These are phyloP conservation scores for Aspergillus floridensis DNA, from an alignment of 2,329 filamentous ascomycete genomes.

Conservation along the genomic window DNA sequence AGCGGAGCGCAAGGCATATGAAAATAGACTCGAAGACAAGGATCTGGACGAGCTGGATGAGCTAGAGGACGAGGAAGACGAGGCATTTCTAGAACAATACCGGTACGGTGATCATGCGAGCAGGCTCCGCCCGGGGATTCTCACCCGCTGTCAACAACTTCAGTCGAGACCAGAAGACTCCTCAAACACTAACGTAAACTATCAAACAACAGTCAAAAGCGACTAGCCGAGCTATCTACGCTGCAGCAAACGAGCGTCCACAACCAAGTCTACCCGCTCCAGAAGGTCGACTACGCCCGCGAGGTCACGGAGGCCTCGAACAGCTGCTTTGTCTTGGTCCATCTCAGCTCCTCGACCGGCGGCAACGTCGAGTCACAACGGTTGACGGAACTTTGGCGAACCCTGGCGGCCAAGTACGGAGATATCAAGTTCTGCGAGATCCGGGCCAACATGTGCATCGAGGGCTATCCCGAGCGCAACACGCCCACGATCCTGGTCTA, in stretches of 20 bases:
- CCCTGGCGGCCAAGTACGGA: slow-evolving; percentile 79
- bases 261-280: slow-evolving; percentile 87
- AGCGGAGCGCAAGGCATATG: slow-evolving; percentile 78
- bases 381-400: slow-evolving; percentile 79
- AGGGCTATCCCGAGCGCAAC: slow-evolving; percentile 92
- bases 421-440: slow-evolving; percentile 99
- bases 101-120: slow-evolving; percentile 44
- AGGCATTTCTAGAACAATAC: slow-evolving; percentile 84
- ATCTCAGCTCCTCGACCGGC: slow-evolving; percentile 73
- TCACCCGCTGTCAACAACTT: too few species aligned
- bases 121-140: too few species aligned
- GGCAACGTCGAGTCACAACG: slow-evolving; percentile 83
- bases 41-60: slow-evolving; percentile 91
- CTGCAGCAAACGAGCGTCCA: slow-evolving; percentile 76
- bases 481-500: slow-evolving; percentile 93
- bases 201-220: slow-evolving; percentile 60
- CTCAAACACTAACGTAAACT: background rate
- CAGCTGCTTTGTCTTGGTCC: slow-evolving; percentile 66
- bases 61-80: slow-evolving; percentile 93
- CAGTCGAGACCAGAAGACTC: too few species aligned
- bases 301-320: slow-evolving; percentile 90
- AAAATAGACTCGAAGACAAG: slow-evolving; percentile 90
- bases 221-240: slow-evolving; percentile 74
- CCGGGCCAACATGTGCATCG: slow-evolving; percentile 84
- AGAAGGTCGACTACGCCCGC: slow-evolving; percentile 87